A percentile compares a stretch with the other conserved stretches of the same genome.
phyloP scores from a whole-genome alignment of 2,329 filamentous ascomycete species.

The Penicillium sp. region DNA sequence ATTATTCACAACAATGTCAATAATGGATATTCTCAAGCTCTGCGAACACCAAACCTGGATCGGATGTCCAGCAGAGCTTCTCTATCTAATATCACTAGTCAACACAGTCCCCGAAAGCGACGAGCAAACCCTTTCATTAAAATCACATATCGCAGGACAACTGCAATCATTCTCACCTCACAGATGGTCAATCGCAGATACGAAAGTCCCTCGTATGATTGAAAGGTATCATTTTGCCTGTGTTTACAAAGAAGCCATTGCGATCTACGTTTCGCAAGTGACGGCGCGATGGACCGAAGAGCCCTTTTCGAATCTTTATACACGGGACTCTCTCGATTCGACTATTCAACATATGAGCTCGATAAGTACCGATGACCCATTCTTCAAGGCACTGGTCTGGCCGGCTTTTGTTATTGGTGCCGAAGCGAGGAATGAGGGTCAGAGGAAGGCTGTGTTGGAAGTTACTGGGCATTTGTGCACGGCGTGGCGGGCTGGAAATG shows the following conservation, averaged over 20 bases:
- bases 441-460: background rate
- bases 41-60: constrained; percentile 14
- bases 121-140: background rate
- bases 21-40: constrained; percentile 6
- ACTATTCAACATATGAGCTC: constrained; percentile 5
- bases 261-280: constrained; percentile 11
- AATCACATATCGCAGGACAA: background rate
- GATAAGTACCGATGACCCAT: constrained; percentile 1
- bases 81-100: constrained; percentile 11
- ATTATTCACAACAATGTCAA: constrained; percentile 8
- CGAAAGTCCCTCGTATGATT: constrained; percentile 1
- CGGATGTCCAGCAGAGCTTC: constrained; percentile 14
- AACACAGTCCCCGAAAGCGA: constrained; percentile 6
- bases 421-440: background rate
- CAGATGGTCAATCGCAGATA: constrained; percentile 10
- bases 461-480: constrained; percentile 7
- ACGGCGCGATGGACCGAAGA: background rate
- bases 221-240: constrained; percentile 13
- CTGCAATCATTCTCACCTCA: constrained; percentile 9
- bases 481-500: constrained; percentile 15
- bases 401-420: constrained; percentile 17
- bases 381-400: constrained; percentile 14
- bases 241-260: constrained; percentile 8
- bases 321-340: constrained; percentile 1
- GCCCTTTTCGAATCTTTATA: background rate